Conservation (phyloP, 1,139 yeast species). For the Yamadazyma dushanensis region DNA sequence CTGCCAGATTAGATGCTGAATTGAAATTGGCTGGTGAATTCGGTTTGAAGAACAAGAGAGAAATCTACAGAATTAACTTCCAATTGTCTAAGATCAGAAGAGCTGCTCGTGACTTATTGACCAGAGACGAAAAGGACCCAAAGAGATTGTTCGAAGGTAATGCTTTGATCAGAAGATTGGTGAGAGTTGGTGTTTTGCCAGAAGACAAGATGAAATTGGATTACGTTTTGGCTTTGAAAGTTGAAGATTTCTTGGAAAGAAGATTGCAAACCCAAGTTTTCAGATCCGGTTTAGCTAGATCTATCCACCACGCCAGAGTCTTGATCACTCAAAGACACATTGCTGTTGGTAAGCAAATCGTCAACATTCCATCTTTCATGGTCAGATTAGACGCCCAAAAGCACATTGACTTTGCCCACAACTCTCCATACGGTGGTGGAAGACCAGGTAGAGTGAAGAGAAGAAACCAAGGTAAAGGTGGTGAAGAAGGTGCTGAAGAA, state of each 20-base stretch:
- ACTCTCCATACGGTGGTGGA: slow-evolving; percentile 99
- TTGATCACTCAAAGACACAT: slow-evolving; percentile 98
- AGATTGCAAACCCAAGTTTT: slow-evolving; percentile 99
- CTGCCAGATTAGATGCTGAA: slow-evolving; percentile 99
- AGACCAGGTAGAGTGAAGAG: slow-evolving; percentile 99
- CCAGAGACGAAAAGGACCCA: slow-evolving; percentile 99
- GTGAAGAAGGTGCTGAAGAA: slow-evolving; percentile 63
- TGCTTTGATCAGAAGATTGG: slow-evolving; percentile 98
- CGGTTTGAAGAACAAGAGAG: slow-evolving; percentile 99
- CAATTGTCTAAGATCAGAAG: slow-evolving; percentile 99
- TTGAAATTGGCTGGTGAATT: slow-evolving; percentile 99
- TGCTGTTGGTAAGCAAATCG: slow-evolving; percentile 99
- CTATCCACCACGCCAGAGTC: slow-evolving; percentile 99
- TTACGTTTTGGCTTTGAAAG: slow-evolving; percentile 97
- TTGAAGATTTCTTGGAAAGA: slow-evolving; percentile 99
- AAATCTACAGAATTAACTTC: slow-evolving; percentile 97
- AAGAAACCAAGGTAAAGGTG: slow-evolving; percentile 76
- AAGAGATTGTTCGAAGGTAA: slow-evolving; percentile 99
- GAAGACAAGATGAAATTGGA: slow-evolving; percentile 99
- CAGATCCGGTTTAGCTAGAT: slow-evolving; percentile 99
- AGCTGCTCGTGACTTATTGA: slow-evolving; percentile 99
- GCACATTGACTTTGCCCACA: slow-evolving; percentile 99
- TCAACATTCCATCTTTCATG: slow-evolving; percentile 98
- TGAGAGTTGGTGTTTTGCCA: slow-evolving; percentile 96
- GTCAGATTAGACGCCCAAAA: slow-evolving; percentile 99